A percentile compares a stretch with the other conserved stretches of the same genome.
phyloP scores from a whole-genome alignment of 176 grass and related monocot genomes.

The Triticum dicoccoides region DNA sequence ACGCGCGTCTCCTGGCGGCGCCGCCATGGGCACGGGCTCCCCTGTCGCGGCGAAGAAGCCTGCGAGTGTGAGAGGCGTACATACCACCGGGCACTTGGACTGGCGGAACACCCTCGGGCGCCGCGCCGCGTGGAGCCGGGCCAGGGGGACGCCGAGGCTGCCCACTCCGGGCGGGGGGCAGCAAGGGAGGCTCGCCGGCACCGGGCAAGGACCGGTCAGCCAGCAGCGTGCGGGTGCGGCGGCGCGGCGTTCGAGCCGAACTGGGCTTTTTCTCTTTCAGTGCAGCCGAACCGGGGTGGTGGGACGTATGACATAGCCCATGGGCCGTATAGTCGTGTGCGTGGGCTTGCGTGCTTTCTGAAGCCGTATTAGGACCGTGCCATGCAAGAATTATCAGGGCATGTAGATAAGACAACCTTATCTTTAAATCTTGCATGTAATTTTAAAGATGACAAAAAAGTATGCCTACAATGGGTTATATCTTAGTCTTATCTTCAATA shows the following conservation, averaged over 20 bases:
- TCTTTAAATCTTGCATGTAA: too few species aligned
- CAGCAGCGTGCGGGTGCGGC: background rate
- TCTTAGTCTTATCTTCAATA: too few species aligned
- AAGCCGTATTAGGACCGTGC: too few species aligned
- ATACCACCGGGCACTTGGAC: background rate
- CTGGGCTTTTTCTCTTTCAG: too few species aligned
- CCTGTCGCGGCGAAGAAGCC: conserved; percentile 8
- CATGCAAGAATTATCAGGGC: too few species aligned
- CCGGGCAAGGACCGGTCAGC: background rate
- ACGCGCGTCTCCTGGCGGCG: background rate
- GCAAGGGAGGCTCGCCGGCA: background rate
- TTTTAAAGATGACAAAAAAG: too few species aligned
- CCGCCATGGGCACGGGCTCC: background rate
- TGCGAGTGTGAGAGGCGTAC: background rate
- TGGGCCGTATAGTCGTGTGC: too few species aligned
- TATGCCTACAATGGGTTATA: too few species aligned
- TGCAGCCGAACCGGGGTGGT: too few species aligned
- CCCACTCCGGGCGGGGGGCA: background rate
- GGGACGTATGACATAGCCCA: too few species aligned
- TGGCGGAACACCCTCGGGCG: background rate
- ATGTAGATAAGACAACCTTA: too few species aligned
- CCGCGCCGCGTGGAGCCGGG: background rate
- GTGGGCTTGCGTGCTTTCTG: too few species aligned
- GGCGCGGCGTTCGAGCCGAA: background rate
- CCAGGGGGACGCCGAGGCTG: background rate